Evolutionary conservation across 805 yeast genomes (phyloP), one percentile per base, ranked within the genome.

Genomic region (Candida schatavii): DNA sequence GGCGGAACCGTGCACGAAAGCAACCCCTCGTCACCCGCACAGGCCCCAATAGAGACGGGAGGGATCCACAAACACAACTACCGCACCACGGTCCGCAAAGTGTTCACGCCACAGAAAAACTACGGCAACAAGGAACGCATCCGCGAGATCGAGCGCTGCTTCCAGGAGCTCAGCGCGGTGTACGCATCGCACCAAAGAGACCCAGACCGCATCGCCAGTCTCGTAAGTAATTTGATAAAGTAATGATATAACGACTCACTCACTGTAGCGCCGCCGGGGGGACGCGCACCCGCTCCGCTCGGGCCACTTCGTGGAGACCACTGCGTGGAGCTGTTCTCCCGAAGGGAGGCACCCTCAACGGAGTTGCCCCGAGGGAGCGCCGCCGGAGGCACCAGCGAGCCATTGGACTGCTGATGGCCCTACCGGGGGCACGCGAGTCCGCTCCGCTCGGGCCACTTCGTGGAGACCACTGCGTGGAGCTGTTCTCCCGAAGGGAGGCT

Each of bases 31-130:
- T 7, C 27, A 11, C 27, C 27, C 27, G 11, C 27, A 7, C 5
- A 7, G 11, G 5, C 11, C 7, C 35, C 15, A 9, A 9, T 6
- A 17, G 5, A 7, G 20, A 22, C 21, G 11, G 11, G 10, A 5
- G 21, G 10, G 15, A 13, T 6, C 13, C 17, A 29, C 14, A 13
- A 5, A 6, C 32, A 29, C 17, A 48, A 55, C 22, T 68, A 66
- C 50, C 62, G 62, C 40, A 67, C 72, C 3, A 57, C 62, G 5
- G 61, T 67, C 29, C 57, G 55, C 41, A 70, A 68, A 51, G 52
- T 70, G 5, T 68, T 51, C 44, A 55, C 70, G 1, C 72, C 72
- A 2, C 43, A 43, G 13, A 61, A 58, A 41, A 64, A 56, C 33
- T 47, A 55, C 7, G 73, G 72, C 1, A 60, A 70, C 47, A 46